Conservation (phyloP, 768 basidiomycete genomes). For the Lactarius trivialis region DNA sequence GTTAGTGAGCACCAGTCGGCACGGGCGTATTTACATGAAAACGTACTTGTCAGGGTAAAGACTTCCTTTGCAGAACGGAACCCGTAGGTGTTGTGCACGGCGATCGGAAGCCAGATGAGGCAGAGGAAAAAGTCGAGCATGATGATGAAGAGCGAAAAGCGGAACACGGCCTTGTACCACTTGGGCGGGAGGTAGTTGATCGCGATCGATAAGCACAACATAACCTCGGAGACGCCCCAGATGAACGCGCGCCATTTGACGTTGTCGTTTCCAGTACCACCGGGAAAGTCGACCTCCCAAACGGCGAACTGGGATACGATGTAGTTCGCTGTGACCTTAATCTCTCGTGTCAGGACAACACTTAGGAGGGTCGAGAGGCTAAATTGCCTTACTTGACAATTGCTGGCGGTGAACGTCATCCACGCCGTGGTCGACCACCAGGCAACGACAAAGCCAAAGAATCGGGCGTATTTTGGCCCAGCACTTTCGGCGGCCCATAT, state of each 20-base stretch:
- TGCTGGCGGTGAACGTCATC: conserved; percentile 89
- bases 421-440: conserved; percentile 96
- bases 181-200: conserved; percentile 83
- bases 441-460: conserved; percentile 84
- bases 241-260: conserved; percentile 82
- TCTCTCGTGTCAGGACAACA: background rate
- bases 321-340: conserved; percentile 81
- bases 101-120: conserved; percentile 88
- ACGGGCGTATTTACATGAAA: background rate
- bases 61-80: conserved; percentile 80
- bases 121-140: conserved; percentile 85
- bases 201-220: conserved; percentile 63
- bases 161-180: conserved; percentile 71
- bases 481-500: conserved; percentile 94
- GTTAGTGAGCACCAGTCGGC: background rate
- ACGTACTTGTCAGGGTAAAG: conserved; percentile 71
- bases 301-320: conserved; percentile 78
- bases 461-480: conserved; percentile 77
- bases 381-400: conserved; percentile 59
- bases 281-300: conserved; percentile 78
- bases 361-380: background rate
- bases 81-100: conserved; percentile 82
- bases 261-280: conserved; percentile 61
- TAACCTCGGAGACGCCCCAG: conserved; percentile 73
- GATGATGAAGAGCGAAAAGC: conserved; percentile 63